These are phyloP conservation scores for Mrakia hoshinonis DNA, from an alignment of 768 basidiomycete species.

Conservation along the genomic window DNA sequence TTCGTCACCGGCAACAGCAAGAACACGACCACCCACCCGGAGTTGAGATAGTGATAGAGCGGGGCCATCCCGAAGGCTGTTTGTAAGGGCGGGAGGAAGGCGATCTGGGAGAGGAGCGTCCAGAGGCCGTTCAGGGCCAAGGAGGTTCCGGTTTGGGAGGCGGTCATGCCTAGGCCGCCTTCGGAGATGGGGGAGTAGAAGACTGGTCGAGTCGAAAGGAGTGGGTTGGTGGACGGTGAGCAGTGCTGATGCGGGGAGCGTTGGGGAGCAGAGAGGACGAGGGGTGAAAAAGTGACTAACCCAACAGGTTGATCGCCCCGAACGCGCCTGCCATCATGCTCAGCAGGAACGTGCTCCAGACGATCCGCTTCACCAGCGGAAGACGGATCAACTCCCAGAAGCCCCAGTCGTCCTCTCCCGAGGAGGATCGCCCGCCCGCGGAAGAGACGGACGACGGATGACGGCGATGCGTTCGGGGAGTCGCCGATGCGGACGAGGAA, in stretches of 20 bases:
- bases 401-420: not conserved
- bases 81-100: slow-evolving; percentile 12
- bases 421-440: not conserved
- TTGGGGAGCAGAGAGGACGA: not conserved
- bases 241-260: not conserved
- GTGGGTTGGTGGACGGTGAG: too few species aligned
- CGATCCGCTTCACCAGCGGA: slow-evolving; percentile 2
- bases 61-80: slow-evolving; percentile 5
- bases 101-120: slow-evolving; percentile 7
- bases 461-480: not conserved
- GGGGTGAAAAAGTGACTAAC: not conserved
- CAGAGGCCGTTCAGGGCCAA: slow-evolving; percentile 20
- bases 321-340: not conserved
- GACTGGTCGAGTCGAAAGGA: too few species aligned
- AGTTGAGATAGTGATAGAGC: slow-evolving; percentile 15
- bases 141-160: slow-evolving; percentile 16
- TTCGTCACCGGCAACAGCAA: slow-evolving; percentile 14
- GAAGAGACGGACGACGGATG: slow-evolving; percentile 2
- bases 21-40: slow-evolving; percentile 17
- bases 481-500: not conserved
- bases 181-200: slow-evolving; percentile 16
- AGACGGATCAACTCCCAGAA: not conserved
- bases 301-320: not conserved
- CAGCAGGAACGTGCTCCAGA: not conserved
- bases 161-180: slow-evolving; percentile 13